Base-by-base conservation (phyloP, 2,329 filamentous ascomycete genomes). In the Alternaria novae-zelandiae region DNA sequence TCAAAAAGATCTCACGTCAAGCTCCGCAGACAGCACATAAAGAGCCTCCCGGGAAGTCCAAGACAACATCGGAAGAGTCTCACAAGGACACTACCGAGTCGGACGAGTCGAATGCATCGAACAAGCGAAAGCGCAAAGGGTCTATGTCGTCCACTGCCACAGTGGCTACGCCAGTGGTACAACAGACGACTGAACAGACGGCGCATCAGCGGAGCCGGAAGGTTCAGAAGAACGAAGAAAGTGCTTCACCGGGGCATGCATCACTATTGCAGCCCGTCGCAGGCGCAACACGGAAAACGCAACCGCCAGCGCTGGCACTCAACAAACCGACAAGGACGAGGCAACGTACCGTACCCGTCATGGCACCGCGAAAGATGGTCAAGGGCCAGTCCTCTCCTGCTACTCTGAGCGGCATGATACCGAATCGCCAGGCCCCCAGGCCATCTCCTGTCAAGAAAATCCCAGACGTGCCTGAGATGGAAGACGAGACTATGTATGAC, bases 401-500 rank as follows among this genome's bases (percentile, higher is more conserved):
- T 21, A 70, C 68, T 44, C 66, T 80, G 5, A 69, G 72, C 44
- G 66, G 54, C 17, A 79, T 80, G 78, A 68, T 80, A 28, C 69
- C 72, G n/a, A 63, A 66, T 21, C 68, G 68, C 43, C 67, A 66
- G 8, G 54, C 59, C 13, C 26, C 64, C 2, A 69, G 69, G 28
- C 66, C 69, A 32, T 63, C 71, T n/a, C 65, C 66, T 41, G 32
- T 67, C 12, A 54, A 56, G 13, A 63, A 69, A 54, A 45, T 55
- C 3, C 57, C 68, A 9, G 69, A 73, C 45, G 45, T 64, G 15
- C 53, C 65, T 9, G 57, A 62, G 17, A 36, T 61, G 8, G 75
- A 78, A 15, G 76, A 78, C 46, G 71, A 76, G 45, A 78, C 75
- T 6, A 79, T 79, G 76, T 78, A 79, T 53, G 76, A 78, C n/a